A percentile compares a stretch with the other conserved stretches of the same genome.
Conservation (phyloP, 2,329 filamentous ascomycete species). For the Aureobasidium sp. region DNA sequence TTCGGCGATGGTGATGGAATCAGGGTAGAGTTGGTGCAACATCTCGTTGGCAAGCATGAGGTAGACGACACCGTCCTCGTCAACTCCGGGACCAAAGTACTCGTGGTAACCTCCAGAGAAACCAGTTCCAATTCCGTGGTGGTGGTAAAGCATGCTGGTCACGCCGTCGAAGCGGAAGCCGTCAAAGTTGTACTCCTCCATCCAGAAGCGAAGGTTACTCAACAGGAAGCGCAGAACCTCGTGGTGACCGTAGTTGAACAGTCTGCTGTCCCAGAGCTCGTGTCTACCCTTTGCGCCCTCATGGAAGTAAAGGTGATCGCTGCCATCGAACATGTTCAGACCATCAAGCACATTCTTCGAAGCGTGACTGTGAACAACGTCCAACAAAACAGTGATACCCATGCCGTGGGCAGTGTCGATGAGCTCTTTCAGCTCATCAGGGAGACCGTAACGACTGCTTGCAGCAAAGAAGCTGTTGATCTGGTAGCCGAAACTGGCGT, state of each 20-base stretch:
- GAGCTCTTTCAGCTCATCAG: slow-evolving; percentile 92
- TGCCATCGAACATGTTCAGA: slow-evolving; percentile 91
- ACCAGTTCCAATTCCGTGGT: slow-evolving; percentile 96
- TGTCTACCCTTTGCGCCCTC: slow-evolving; percentile 76
- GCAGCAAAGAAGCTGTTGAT: slow-evolving; percentile 98
- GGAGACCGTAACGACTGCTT: slow-evolving; percentile 87
- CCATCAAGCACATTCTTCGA: slow-evolving; percentile 96
- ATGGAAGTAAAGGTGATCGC: slow-evolving; percentile 95
- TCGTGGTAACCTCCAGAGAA: slow-evolving; percentile 98
- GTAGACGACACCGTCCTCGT: slow-evolving; percentile 90
- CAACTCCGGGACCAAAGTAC: slow-evolving; percentile 84
- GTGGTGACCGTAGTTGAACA: slow-evolving; percentile 95
- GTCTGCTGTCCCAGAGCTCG: slow-evolving; percentile 88
- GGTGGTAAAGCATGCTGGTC: slow-evolving; percentile 93
- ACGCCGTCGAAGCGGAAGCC: slow-evolving; percentile 98
- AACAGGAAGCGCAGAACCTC: slow-evolving; percentile 94
- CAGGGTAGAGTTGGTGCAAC: slow-evolving; percentile 83
- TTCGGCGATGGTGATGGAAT: slow-evolving; percentile 86
- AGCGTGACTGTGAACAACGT: slow-evolving; percentile 95
- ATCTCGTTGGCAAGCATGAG: slow-evolving; percentile 95
- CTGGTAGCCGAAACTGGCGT: slow-evolving; percentile 97
- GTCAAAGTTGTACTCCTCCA: slow-evolving; percentile 96
- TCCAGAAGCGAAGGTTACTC: slow-evolving; percentile 96
- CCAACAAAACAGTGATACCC: slow-evolving; percentile 84
- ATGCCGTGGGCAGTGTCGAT: slow-evolving; percentile 90